These are phyloP conservation scores for Ogataea pilisensis DNA, from an alignment of 805 yeast species.

Conservation along the genomic window DNA sequence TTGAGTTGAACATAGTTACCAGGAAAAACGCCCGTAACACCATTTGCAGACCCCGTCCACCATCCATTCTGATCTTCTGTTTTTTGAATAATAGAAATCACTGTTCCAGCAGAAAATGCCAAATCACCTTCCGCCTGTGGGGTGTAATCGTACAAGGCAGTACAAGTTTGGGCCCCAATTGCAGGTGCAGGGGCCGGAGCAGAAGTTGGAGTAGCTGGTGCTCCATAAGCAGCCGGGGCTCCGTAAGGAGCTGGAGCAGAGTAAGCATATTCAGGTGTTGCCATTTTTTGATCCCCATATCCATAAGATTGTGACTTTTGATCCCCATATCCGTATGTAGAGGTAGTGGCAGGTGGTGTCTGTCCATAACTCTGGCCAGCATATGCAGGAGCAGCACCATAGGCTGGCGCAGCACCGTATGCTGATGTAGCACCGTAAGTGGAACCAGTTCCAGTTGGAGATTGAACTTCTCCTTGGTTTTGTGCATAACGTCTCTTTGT, in stretches of 20 bases:
- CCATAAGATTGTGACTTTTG: slow-evolving; percentile 28
- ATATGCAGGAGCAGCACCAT: slow-evolving; percentile 31
- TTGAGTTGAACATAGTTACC: slow-evolving; percentile 90
- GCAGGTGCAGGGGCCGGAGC: slow-evolving; percentile 32
- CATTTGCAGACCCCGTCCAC: slow-evolving; percentile 94
- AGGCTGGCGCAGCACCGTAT: slow-evolving; percentile 17
- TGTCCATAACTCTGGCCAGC: slow-evolving; percentile 22
- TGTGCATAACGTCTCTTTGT: slow-evolving; percentile 70
- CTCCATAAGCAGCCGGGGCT: too few species aligned
- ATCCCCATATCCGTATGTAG: slow-evolving; percentile 23
- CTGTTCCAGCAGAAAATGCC: slow-evolving; percentile 81
- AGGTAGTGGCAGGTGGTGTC: slow-evolving; percentile 11
- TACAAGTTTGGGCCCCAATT: slow-evolving; percentile 48
- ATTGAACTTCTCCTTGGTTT: slow-evolving; percentile 35
- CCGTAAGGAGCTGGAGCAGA: slow-evolving; percentile 25
- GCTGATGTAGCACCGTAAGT: slow-evolving; percentile 28
- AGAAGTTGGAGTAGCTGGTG: slow-evolving; percentile 26
- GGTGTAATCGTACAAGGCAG: slow-evolving; percentile 85
- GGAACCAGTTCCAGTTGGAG: slow-evolving; percentile 15
- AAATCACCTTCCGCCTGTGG: slow-evolving; percentile 95
- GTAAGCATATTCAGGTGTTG: slow-evolving; percentile 22
- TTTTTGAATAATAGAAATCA: slow-evolving; percentile 76
- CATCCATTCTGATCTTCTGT: slow-evolving; percentile 87
- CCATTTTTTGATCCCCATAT: slow-evolving; percentile 20
- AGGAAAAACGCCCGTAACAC: slow-evolving; percentile 88